Conservation (phyloP, 805 yeast species). For the Metschnikowia continentalis region DNA sequence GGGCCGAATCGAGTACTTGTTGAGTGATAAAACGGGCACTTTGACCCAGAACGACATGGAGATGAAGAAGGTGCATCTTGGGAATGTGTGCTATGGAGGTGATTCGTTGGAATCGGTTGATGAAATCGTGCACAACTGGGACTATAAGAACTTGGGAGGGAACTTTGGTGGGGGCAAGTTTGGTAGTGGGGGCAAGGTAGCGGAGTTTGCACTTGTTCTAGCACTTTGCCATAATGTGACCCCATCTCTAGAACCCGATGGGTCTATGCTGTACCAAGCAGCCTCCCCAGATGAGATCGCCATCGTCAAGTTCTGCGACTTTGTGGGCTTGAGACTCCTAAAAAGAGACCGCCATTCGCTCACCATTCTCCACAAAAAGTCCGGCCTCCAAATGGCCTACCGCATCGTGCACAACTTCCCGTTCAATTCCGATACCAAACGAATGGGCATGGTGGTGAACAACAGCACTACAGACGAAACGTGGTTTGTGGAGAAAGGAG, state of each 20-base stretch:
- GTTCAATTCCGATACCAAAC: conserved; percentile 88
- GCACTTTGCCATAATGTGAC: conserved; percentile 98
- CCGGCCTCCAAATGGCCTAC: conserved; percentile 50
- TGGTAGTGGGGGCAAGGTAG: conserved; percentile 34
- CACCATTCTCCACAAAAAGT: conserved; percentile 58
- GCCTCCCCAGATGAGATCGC: conserved; percentile 99
- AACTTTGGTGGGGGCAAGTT: too few species aligned
- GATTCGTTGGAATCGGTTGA: conserved; percentile 88
- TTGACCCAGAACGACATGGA: conserved; percentile 98
- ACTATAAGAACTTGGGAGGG: conserved; percentile 49
- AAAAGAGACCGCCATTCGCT: conserved; percentile 80
- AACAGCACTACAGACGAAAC: conserved; percentile 59
- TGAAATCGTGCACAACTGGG: conserved; percentile 46
- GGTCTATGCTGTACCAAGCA: conserved; percentile 72
- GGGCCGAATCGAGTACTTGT: conserved; percentile 88
- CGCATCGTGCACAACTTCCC: conserved; percentile 85
- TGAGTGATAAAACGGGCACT: conserved; percentile 96
- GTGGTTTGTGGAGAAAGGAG: conserved; percentile 92
- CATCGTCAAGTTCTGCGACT: conserved; percentile 85
- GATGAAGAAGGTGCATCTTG: conserved; percentile 85
- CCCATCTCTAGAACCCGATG: conserved; percentile 60
- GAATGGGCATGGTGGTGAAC: conserved; percentile 88
- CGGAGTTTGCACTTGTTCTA: conserved; percentile 75
- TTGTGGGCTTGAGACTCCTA: conserved; percentile 74
- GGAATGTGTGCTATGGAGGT: conserved; percentile 86